Evolutionary conservation across 495 filamentous ascomycete genomes (phyloP).

Genomic region (Aspergillus indologenus): DNA sequence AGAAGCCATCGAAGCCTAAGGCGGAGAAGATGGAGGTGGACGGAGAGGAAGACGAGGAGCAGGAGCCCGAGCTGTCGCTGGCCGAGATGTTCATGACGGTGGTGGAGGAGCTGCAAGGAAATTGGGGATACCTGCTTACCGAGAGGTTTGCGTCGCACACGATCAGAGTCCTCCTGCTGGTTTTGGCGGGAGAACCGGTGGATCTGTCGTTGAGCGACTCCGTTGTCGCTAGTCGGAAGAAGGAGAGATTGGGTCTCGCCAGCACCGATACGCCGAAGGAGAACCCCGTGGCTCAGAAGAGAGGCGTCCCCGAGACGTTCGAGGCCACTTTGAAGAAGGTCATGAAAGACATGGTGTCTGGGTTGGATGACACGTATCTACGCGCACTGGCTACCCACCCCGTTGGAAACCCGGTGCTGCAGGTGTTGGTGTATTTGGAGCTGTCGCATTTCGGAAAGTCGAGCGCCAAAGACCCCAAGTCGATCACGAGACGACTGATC

Average conservation of each 20-base stretch:
- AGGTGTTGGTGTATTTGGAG: conserved; percentile 82
- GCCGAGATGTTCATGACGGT: conserved; percentile 81
- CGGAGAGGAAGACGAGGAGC: conserved; percentile 33
- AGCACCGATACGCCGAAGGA: conserved; percentile 38
- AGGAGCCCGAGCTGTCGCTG: conserved; percentile 57
- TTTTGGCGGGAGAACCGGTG: conserved; percentile 79
- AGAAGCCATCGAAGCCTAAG: conserved; percentile 51
- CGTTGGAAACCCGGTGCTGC: conserved; percentile 84
- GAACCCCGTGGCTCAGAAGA: conserved; percentile 31
- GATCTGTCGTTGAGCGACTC: conserved; percentile 60
- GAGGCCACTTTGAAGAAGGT: conserved; percentile 70
- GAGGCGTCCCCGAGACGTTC: conserved; percentile 76
- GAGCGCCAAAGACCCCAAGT: conserved; percentile 55
- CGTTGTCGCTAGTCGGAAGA: conserved; percentile 80
- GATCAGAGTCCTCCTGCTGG: conserved; percentile 75
- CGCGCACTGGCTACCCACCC: conserved; percentile 80
- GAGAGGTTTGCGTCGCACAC: conserved; percentile 90
- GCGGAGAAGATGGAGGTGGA: conserved; percentile 36
- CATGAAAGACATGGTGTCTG: conserved; percentile 66
- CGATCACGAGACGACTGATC: conserved; percentile 58
- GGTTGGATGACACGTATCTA: conserved; percentile 68
- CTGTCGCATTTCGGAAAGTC: conserved; percentile 65
- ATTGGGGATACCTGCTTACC: conserved; percentile 79
- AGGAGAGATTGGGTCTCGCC: conserved; percentile 67
- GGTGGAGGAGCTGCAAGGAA: conserved; percentile 77